Evolutionary conservation across 179 eudicot genomes (phyloP).

Genomic region (Pouteria campechiana): DNA sequence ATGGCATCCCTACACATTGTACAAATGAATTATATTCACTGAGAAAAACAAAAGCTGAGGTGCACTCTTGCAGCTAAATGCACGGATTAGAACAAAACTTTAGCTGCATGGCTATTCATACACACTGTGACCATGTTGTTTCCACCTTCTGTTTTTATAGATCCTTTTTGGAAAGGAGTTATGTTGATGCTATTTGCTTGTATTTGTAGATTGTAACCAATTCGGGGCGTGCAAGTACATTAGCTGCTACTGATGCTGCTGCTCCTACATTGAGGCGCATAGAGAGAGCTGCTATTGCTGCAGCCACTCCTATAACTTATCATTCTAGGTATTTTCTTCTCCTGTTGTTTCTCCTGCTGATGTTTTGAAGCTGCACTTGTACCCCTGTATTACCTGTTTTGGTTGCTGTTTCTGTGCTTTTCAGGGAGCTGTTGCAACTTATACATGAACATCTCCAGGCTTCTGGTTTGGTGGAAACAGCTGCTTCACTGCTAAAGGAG

Average conservation of each 20-base stretch:
- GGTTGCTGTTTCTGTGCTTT: constrained; percentile 6
- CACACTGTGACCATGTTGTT: too few relatives aligned
- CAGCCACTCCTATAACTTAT: constrained; percentile 94
- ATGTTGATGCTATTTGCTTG: background rate
- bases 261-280: constrained; percentile 88
- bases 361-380: background rate
- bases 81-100: too few relatives aligned
- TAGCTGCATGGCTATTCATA: too few relatives aligned
- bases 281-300: constrained; percentile 98
- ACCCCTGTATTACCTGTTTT: background rate
- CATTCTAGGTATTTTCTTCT: constrained; percentile 53
- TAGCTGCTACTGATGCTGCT: constrained; percentile 97
- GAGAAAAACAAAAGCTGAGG: too few relatives aligned
- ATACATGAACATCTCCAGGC: constrained; percentile 94
- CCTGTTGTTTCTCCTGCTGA: background rate
- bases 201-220: constrained; percentile 71
- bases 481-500: constrained; percentile 69
- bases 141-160: too few relatives aligned
- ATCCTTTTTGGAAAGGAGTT: too few relatives aligned
- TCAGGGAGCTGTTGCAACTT: constrained; percentile 87
- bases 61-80: too few relatives aligned
- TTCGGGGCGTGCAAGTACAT: constrained; percentile 94
- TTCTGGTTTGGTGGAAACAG: constrained; percentile 74
- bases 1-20: background rate
- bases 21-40: too few relatives aligned